Evolutionary conservation across 441 rosid species (phyloP), one percentile per base, ranked within the genome.

Genomic region (Pelargonium australe): DNA sequence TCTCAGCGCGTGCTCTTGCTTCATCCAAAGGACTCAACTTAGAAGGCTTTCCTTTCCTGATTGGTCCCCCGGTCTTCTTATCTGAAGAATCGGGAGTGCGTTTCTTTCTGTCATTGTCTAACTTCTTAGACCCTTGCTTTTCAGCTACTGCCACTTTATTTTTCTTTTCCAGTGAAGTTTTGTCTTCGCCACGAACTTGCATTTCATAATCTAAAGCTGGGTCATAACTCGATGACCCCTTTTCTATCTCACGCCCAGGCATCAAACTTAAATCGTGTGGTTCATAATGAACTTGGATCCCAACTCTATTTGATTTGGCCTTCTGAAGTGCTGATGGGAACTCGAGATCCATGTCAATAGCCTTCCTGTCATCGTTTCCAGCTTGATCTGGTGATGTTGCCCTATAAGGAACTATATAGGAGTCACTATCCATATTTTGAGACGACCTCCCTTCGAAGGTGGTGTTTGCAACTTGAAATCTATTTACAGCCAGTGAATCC

Each of bases 1-100:
- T 87, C 76, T 95, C 97, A 68, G 99, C 99, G 17, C 97, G 96
- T 14, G 88, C 96, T 78, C 69, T 85, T 67, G 99, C 97, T 83
- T 91, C 97, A 68, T 95, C 99, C 81, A 86, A 74, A 76, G 96
- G 92, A 72, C 91, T 88, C 79, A 77, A 72, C 77, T 91, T 91
- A 63, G 96, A 81, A 68, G 90, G 85, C 78, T 87, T 90, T 58
- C 88, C 95, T 81, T 83, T 95, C 71, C 95, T 82, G 77, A 89
- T 85, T 41, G 95, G 87, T 65, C 96, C 99, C 7, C 73, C 83
- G 11, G 75, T 83, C 82, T 87, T 91, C 82, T 78, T 89, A 70
- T 82, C 92, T 17, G 76, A 77, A 44, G 79, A 58, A 79, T 80
- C 86, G 14, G 75, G 80, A 77, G 74, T 37, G 17, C 79, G 81